A percentile compares a stretch with the other conserved stretches of the same genome.
Conservation (phyloP, 805 yeast genomes). For the Wickerhamiella musiphila region DNA sequence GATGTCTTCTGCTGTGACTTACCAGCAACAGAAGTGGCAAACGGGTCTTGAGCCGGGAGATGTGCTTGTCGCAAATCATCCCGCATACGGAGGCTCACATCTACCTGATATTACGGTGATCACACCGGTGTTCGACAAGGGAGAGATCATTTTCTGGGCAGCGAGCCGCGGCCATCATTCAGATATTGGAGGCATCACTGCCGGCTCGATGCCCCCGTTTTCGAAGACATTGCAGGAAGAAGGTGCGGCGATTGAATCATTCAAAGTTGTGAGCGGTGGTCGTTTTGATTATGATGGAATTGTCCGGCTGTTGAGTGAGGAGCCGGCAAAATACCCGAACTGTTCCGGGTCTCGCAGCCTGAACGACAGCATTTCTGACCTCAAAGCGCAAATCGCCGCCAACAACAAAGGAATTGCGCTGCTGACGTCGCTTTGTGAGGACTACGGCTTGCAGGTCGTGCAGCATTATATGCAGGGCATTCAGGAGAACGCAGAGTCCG, state of each 20-base stretch:
- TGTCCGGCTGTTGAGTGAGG: constrained; percentile 39
- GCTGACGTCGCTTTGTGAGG: constrained; percentile 39
- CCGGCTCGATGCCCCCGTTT: constrained; percentile 92
- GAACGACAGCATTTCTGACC: constrained; percentile 66
- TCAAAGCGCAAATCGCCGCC: constrained; percentile 78
- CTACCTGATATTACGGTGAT: constrained; percentile 83
- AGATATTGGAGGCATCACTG: constrained; percentile 81
- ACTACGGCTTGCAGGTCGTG: constrained; percentile 43
- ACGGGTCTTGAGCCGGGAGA: constrained; percentile 54
- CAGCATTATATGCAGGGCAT: constrained; percentile 66
- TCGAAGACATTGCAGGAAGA: constrained; percentile 75
- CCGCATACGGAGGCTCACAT: constrained; percentile 74
- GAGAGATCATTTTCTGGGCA: constrained; percentile 58
- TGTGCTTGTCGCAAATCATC: constrained; percentile 63
- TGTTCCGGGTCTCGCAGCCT: constrained; percentile 81
- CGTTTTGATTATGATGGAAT: constrained; percentile 59
- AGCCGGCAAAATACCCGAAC: constrained; percentile 69
- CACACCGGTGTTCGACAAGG: constrained; percentile 65
- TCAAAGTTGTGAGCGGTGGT: constrained; percentile 53
- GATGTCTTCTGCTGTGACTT: constrained; percentile 63
- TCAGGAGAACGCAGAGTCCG: constrained; percentile 56
- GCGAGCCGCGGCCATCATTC: constrained; percentile 96
- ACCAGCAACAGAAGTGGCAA: constrained; percentile 48
- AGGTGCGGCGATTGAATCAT: constrained; percentile 76
- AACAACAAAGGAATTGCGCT: constrained; percentile 69